Percentiles rank a stretch among this genome's conserved stretches.
Evolutionary conservation across 352 stramenopile species (phyloP).

Genomic region (Globisporangium abappressorium): DNA sequence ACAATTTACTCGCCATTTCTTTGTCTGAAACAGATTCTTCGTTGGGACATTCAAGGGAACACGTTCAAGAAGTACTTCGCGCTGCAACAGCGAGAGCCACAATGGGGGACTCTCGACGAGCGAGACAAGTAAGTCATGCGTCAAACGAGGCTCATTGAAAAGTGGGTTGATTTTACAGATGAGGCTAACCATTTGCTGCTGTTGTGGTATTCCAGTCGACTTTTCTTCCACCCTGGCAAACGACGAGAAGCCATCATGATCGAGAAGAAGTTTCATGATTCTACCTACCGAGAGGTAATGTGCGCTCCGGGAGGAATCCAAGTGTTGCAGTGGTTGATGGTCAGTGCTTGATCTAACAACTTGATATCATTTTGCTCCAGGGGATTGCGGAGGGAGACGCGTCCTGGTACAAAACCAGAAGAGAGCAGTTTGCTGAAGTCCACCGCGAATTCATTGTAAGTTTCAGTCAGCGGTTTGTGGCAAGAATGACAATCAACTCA

Average conservation of each 20-base stretch:
- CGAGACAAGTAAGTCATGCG: constrained; percentile 46
- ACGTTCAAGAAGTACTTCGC: constrained; percentile 61
- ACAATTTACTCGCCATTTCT: not conserved
- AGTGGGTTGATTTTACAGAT: not conserved
- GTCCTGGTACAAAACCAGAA: constrained; percentile 46
- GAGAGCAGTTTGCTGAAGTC: constrained; percentile 42
- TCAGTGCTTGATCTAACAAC: not conserved
- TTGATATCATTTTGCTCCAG: constrained; percentile 13
- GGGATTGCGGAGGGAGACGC: constrained; percentile 38
- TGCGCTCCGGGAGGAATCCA: too few species aligned
- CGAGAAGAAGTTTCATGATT: constrained; percentile 71
- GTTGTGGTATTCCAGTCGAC: constrained; percentile 25
- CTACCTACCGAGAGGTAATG: constrained; percentile 45
- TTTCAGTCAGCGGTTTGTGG: not conserved
- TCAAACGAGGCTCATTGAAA: not conserved
- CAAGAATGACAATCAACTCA: not conserved
- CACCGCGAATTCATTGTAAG: constrained; percentile 63
- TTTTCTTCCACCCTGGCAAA: constrained; percentile 65
- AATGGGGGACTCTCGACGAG: constrained; percentile 58
- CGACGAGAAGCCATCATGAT: constrained; percentile 59
- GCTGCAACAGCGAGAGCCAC: constrained; percentile 45
- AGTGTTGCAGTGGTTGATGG: constrained; percentile 7
- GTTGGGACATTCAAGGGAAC: constrained; percentile 65
- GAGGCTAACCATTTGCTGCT: constrained; percentile 7
- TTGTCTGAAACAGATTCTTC: constrained; percentile 42